Evolutionary conservation across 1,139 yeast species (phyloP), one percentile per base, ranked within the genome.

Genomic region (Pneumocystis jirovecii): DNA sequence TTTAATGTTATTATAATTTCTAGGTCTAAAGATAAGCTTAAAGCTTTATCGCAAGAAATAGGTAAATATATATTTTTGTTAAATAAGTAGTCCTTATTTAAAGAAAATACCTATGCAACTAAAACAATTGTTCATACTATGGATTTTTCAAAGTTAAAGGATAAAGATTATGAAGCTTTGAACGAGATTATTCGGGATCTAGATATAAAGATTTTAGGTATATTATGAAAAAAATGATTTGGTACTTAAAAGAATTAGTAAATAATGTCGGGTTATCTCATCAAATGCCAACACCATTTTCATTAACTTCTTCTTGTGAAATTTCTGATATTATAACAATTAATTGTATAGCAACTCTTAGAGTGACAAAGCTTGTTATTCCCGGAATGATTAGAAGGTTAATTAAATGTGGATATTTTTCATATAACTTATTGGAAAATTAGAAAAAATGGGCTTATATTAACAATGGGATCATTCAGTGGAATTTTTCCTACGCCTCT

Each of bases 381-480:
- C 96, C 97, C 60, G 74, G 78, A 19, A 84, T 90, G 71, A 76
- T 81, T 64, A 75, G 79, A n/a, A 69, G 76, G 76, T 62, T 50
- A 15, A 40, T 17, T 15, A 50, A 50, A 25, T 12, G 21, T 29
- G 25, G 21, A 21, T 25, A 12, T 12, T 17, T 25, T 25, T 10
- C 8, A 50, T 50, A 25, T 50, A 25, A 50, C 21, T 50, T 73
- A 66, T 70, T 73, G 25, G 64, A 57, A 39, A 61, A 64, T 61
- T 45, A 61, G 59, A 60, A 66, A 77, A 39, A 81, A 83, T 68
- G 96, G 96, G 59, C 82, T 93, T 72, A 83, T 95, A 68, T 79
- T 93, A 72, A 90, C 95, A 60, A 89, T 93, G 97, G 97, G 98
- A 56, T 91, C 97, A 1, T 93, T 93, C 74, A 96, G 96, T 65